These are phyloP conservation scores for Pseudocercospora musae DNA, from an alignment of 2,329 filamentous ascomycete genomes.

Conservation along the genomic window DNA sequence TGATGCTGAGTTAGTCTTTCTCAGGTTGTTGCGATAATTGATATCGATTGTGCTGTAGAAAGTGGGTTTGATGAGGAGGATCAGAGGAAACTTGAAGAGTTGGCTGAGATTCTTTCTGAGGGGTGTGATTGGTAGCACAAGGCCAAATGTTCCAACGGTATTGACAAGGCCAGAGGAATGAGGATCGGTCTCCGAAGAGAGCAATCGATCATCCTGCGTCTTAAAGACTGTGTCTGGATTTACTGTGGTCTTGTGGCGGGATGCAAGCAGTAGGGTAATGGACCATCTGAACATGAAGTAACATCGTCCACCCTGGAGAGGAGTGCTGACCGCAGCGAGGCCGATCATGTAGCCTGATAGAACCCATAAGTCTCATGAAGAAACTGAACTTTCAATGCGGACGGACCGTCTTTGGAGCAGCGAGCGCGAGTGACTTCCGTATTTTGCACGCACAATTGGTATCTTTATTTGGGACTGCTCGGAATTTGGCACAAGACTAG, in stretches of 20 bases:
- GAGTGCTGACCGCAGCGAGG: not conserved
- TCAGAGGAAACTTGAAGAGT: constrained; percentile 60
- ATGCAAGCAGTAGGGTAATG: too few relatives aligned
- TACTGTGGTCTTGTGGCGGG: not conserved
- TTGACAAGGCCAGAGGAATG: not conserved
- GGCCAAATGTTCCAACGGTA: not conserved
- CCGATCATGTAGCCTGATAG: not conserved
- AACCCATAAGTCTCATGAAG: not conserved
- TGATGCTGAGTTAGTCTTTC: not conserved
- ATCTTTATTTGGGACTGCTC: not conserved
- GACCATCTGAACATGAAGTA: too few relatives aligned
- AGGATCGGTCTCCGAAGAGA: not conserved
- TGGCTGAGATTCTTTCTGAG: constrained; percentile 58
- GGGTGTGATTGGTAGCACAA: constrained; percentile 61
- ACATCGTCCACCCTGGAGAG: not conserved
- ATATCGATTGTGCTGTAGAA: constrained; percentile 69
- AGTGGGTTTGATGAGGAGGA: constrained; percentile 70
- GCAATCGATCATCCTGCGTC: not conserved
- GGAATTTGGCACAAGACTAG: not conserved
- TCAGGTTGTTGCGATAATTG: constrained; percentile 69
- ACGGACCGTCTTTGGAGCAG: not conserved
- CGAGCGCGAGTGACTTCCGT: not conserved
- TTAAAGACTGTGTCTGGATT: not conserved
- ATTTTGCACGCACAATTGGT: not conserved
- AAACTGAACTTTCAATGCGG: not conserved